Base-by-base conservation (phyloP, 169 alveolate genomes). In the Eimeria brunetti region DNA sequence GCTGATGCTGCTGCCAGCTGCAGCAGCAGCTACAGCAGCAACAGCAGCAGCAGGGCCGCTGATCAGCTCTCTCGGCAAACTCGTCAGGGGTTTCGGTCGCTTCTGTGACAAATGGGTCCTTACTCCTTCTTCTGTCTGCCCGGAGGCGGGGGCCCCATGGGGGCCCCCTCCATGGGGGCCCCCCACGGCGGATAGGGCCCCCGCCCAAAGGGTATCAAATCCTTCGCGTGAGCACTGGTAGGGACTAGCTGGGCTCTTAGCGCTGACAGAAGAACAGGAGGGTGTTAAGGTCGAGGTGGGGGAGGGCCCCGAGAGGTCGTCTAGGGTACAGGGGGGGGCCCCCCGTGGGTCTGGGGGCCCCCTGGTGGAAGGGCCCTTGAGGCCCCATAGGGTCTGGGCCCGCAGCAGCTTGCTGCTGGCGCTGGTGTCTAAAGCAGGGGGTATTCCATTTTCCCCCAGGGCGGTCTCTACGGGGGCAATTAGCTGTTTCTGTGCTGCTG, bases 181-280 rank as follows among this genome's bases (percentile, higher is more conserved):
- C 80, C 80, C 80, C 49, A 16, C n/a, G 8, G 16, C 16, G 8
- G 67, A 6, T 16, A 18, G 67, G 67, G 46, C 80, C 80, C 80
- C 46, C 5, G 46, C 46, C 86, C 86, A 76, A 22, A 76, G 20
- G n/a, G 86, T 22, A 1, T 76, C 86, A 0, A 76, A 41, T 3
- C 86, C 86, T 60, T 80, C 89, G 36, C 71, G 89, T 6, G 89
- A 51, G 71, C 89, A 80, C 44, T 80, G 89, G 12, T 80, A 69
- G 20, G 89, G 89, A 46, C 89, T 80, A n/a, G 89, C 69, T 80
- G 89, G 89, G 71, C 89, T 80, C 69, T 51, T 80, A 18, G 89
- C 89, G 27, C 89, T 80, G 30, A 80, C 89, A 18, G 89, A 80
- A 22, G 89, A 80, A n/a, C 89, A 80, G 24, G 89, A 80, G 7